These are phyloP conservation scores for Hyphodiscus sp. DNA, from an alignment of 2,329 filamentous ascomycete genomes.

Conservation along the genomic window DNA sequence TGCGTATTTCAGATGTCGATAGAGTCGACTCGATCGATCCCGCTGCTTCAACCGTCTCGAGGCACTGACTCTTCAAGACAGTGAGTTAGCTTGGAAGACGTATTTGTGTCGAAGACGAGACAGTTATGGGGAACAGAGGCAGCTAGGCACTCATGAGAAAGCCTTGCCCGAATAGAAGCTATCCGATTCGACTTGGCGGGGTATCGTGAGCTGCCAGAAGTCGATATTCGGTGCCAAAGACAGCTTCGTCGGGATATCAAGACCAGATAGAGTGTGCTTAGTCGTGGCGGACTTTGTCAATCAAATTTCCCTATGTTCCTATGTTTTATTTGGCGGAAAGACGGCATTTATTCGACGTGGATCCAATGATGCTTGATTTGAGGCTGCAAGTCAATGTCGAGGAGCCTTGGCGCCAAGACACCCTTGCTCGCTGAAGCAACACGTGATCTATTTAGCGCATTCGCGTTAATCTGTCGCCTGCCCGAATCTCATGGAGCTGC, in stretches of 20 bases:
- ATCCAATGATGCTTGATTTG: conserved; percentile 7
- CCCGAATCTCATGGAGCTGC: conserved; percentile 15
- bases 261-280: background rate
- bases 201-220: background rate
- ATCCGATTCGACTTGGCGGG: background rate
- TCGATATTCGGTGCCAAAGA: background rate
- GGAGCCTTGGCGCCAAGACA: conserved; percentile 1
- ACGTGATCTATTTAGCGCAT: conserved; percentile 9
- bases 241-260: background rate
- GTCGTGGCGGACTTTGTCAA: background rate
- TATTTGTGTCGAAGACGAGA: background rate
- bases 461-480: conserved; percentile 17
- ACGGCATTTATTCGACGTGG: conserved; percentile 3
- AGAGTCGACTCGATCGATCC: background rate
- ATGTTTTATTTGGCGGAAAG: background rate
- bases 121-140: background rate
- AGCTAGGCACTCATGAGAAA: conserved; percentile 13
- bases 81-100: background rate
- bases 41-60: background rate
- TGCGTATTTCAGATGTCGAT: background rate
- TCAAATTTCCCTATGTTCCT: background rate
- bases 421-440: background rate
- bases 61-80: background rate
- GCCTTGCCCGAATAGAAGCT: conserved; percentile 6
- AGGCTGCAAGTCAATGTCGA: conserved; percentile 4